Base-by-base conservation (phyloP, 257 asterid species). In the Thymus mandschuricus region DNA sequence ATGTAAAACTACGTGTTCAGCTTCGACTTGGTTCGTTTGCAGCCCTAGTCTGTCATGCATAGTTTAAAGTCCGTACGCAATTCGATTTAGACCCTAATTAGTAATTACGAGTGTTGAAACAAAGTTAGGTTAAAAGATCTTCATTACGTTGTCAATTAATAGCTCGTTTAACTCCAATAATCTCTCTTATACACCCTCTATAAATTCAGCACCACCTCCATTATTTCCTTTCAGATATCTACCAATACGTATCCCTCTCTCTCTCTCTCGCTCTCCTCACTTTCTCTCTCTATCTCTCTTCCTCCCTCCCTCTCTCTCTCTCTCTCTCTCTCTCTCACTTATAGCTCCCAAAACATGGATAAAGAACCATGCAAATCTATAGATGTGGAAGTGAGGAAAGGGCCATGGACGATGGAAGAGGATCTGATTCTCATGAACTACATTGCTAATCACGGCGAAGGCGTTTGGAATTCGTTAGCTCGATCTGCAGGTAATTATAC, bases 321-420 rank as follows among this genome's bases (percentile, higher is more conserved):
- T 4, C 56, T 7, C 62, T 31, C 60, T 8, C 41, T 9, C 48
- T 35, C 34, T 7, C 63, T 34, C 64, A 4, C 55, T 7, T 44
- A n/a, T 46, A 28, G 49, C 75, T 73, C 76, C 64, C 51, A 27
- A 69, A 59, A 75, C 57, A 89, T 89, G 96, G 91, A 89, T 77
- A 91, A 87, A 69, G 86, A 79, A 72, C 82, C 91, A 83, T 82
- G 90, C 86, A 88, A 79, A 64, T 85, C 95, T 61, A 87, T 84
- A 80, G 97, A 91, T 44, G 88, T 69, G 75, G 97, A 94, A 84
- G 95, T 94, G 72, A 85, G 98, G 86, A 94, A 91, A 86, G 98
- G 98, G 3, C 98, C 98, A 59, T 94, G 98, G 98, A 94, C 98
- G 15, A 91, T 94, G 98, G 98, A 94, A 75, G 98, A 94, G 68